Base-by-base conservation (phyloP, 345 rosid species). In the Pistacia vera region DNA sequence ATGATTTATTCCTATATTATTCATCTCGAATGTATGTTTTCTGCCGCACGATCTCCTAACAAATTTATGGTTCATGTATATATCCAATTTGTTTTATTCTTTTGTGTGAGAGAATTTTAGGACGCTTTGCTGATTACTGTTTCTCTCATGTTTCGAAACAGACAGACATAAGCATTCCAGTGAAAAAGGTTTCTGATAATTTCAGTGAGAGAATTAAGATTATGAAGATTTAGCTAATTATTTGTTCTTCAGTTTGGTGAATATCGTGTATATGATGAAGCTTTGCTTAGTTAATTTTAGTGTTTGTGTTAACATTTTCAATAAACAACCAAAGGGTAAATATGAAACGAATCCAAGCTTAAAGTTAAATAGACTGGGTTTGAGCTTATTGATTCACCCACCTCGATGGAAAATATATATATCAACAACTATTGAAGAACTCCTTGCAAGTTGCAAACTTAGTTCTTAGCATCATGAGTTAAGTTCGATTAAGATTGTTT, bases 111-210 rank as follows among this genome's bases (percentile, higher is more conserved):
- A 72, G 78, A 65, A 70, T 75, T 70, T 75, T 64, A 48, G 62
- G 75, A 70, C 61, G 35, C 70, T 62, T n/a, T 44, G 44, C 60
- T 46, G 52, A 67, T 44, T 51, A 9, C 33, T 61, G 22, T 62
- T 75, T 63, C 14, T 57, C 72, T 58, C 58, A 41, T 79, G 79
- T 65, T 75, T 58, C 75, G 59, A 70, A 75, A 70, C 66, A 14
- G 13, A 33, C 56, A 25, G 49, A 33, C 76, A 63, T 10, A 7
- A 59, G 18, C 25, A 11, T 70, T 70, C 13, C 11, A 17, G 54
- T 56, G 60, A 48, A 72, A 61, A 62, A 11, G 58, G 18, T n/a
- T 4, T 72, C 3, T 63, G 54, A 46, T 71, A 8, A 41, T 41
- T 41, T 6, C 28, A 30, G 28, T 61, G 10, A 28, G 7, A 52